Evolutionary conservation across 371 early-diverging fungal species (phyloP), one percentile per base, ranked within the genome.

Genomic region (Chytridium lagenaria): DNA sequence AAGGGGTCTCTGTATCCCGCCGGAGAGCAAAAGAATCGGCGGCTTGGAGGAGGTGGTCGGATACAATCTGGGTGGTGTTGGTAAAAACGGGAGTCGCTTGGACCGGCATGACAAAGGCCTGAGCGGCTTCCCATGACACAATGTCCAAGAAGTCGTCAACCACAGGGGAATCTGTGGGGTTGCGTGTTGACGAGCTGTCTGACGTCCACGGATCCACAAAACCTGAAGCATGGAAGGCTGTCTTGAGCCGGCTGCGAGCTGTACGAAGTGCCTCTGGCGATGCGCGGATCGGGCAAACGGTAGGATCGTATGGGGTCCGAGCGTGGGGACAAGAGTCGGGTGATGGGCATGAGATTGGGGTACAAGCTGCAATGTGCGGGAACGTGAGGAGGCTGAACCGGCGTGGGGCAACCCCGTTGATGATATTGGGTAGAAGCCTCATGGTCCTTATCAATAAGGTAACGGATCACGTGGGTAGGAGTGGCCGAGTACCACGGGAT

Each of bases 71-170:
- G 50, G 5, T 30, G 50, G n/a, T 22, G 68, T 16, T 28, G 10
- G 28, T 7, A 23, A 33, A 50, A 2, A 68, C 2, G 52, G 68
- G 68, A 19, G 51, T 36, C 12, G 68, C 68, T 52, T 68, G 68
- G 2, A 50, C 50, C 2, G 68, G 52, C 36, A 51, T 30, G 26
- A 68, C 68, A 7, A 23, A n/a, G 5, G 52, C 50, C 28, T 50
- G 15, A 15, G 15, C 33, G 33, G 68, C 68, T 37, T 68, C 51
- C 15, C 12, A 3, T 1, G 34, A 36, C 16, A 68, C 33, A 2
- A 30, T 16, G 1, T 28, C 33, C 26, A 68, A 12, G 52, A 50
- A 52, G 19, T 51, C 31, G 1, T 5, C 10, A 30, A 68, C 52
- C 12, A 28, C 26, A 3, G 16, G 26, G 3, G 68, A 31, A 51